Conservation (phyloP, 192 early-diverging fungal genomes). For the Piromyces finnis region DNA sequence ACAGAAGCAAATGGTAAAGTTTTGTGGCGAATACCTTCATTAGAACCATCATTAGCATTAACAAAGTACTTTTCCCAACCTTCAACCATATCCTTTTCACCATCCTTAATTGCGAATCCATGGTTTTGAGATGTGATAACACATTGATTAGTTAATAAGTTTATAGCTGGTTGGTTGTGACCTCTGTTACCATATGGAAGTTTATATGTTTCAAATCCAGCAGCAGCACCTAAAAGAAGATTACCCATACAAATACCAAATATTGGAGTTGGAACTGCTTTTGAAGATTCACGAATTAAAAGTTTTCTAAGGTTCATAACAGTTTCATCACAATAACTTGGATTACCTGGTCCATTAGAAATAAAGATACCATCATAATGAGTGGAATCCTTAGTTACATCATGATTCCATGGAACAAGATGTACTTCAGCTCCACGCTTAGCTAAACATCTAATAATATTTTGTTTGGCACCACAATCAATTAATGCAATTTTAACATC, state of each 20-base stretch:
- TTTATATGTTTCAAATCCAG: constrained; percentile 71
- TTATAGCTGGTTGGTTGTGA: constrained; percentile 83
- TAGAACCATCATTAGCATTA: constrained; percentile 89
- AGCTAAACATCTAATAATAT: constrained; percentile 72
- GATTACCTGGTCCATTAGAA: constrained; percentile 84
- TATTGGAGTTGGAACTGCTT: constrained; percentile 52
- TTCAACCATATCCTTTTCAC: constrained; percentile 18
- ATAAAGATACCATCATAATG: constrained; percentile 77
- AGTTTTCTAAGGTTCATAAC: constrained; percentile 50
- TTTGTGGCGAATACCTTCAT: constrained; percentile 76
- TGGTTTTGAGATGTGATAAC: constrained; percentile 94
- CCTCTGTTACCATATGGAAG: constrained; percentile 88
- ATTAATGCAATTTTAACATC: constrained; percentile 65
- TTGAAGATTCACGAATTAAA: constrained; percentile 5
- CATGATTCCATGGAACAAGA: constrained; percentile 78
- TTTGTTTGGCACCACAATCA: constrained; percentile 87
- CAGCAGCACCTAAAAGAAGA: constrained; percentile 76
- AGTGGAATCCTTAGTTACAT: constrained; percentile 21
- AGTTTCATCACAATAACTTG: constrained; percentile 41
- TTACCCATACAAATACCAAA: constrained; percentile 98
- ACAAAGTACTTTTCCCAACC: constrained; percentile 79
- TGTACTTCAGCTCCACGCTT: constrained; percentile 62
- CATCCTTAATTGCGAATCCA: constrained; percentile 66
- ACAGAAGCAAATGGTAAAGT: constrained; percentile 58
- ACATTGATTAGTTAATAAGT: constrained; percentile 57